These are phyloP conservation scores for Fistulifera solaris DNA, from an alignment of 108 stramenopile genomes.

Conservation along the genomic window DNA sequence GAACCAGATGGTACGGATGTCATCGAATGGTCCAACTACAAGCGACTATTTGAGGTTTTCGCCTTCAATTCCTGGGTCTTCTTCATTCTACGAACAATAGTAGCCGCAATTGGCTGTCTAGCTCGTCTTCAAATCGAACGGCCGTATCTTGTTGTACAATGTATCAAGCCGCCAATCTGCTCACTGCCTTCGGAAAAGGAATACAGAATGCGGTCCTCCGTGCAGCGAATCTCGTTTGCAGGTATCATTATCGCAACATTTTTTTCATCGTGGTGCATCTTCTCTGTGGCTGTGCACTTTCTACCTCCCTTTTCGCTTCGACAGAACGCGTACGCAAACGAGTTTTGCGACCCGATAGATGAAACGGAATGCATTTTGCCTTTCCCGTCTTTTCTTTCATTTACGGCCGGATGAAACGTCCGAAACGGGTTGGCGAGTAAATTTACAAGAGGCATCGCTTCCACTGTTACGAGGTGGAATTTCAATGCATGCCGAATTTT, in stretches of 20 bases:
- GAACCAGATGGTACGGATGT: constrained; percentile 19
- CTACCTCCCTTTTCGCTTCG: not conserved
- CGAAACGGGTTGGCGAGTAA: constrained; percentile 37
- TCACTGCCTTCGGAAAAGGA: not conserved
- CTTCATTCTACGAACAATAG: not conserved
- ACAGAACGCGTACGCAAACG: not conserved
- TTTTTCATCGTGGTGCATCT: constrained; percentile 9
- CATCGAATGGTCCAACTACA: constrained; percentile 10
- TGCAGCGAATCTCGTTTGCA: not conserved
- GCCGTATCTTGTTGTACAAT: not conserved
- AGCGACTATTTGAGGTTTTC: not conserved
- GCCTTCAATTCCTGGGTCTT: not conserved
- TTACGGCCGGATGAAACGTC: constrained; percentile 32
- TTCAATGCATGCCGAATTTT: constrained; percentile 22
- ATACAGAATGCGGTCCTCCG: not conserved
- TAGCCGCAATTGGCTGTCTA: not conserved
- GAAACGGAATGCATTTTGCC: constrained; percentile 61
- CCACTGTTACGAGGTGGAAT: constrained; percentile 28
- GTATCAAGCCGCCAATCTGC: not conserved
- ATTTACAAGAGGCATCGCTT: constrained; percentile 24
- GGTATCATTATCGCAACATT: not conserved
- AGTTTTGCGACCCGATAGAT: constrained; percentile 58
- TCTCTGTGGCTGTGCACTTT: constrained; percentile 12
- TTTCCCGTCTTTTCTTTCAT: constrained; percentile 64
- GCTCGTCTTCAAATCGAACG: not conserved